Evolutionary conservation across 2,329 filamentous ascomycete genomes (phyloP).

Genomic region (Aaosphaeria arxii): DNA sequence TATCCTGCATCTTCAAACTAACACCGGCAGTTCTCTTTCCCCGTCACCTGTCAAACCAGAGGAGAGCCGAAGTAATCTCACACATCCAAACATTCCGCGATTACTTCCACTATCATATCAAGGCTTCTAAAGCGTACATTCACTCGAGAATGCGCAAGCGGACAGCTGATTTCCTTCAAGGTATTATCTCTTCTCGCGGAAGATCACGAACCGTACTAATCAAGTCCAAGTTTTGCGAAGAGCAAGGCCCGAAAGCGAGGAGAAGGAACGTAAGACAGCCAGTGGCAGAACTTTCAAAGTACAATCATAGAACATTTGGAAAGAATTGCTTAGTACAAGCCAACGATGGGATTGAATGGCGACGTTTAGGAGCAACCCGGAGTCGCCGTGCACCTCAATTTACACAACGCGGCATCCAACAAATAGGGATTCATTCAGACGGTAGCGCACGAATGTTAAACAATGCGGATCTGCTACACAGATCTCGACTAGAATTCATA

Average conservation of each 20-base stretch:
- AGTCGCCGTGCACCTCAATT: too few relatives aligned
- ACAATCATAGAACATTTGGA: conserved; percentile 40
- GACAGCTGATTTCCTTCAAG: conserved; percentile 97
- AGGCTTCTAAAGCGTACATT: conserved; percentile 98
- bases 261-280: conserved; percentile 97
- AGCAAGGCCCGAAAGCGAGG: conserved; percentile 91
- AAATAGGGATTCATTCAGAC: too few relatives aligned
- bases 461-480: too few relatives aligned
- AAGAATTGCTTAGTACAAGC: background rate
- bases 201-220: conserved; percentile 30
- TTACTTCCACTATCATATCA: conserved; percentile 99
- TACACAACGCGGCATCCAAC: too few relatives aligned
- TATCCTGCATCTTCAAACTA: too few relatives aligned
- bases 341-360: background rate
- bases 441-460: too few relatives aligned
- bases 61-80: conserved; percentile 92
- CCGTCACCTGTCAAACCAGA: conserved; percentile 84
- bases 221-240: conserved; percentile 75
- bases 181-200: conserved; percentile 47
- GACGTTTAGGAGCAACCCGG: too few relatives aligned
- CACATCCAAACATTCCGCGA: conserved; percentile 99
- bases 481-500: too few relatives aligned
- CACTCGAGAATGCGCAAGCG: conserved; percentile 97
- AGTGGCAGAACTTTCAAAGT: conserved; percentile 88
- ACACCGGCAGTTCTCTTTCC: conserved; percentile 76